These are phyloP conservation scores for Dicorynia guianensis DNA, from an alignment of 306 rosid genomes.

Conservation along the genomic window DNA sequence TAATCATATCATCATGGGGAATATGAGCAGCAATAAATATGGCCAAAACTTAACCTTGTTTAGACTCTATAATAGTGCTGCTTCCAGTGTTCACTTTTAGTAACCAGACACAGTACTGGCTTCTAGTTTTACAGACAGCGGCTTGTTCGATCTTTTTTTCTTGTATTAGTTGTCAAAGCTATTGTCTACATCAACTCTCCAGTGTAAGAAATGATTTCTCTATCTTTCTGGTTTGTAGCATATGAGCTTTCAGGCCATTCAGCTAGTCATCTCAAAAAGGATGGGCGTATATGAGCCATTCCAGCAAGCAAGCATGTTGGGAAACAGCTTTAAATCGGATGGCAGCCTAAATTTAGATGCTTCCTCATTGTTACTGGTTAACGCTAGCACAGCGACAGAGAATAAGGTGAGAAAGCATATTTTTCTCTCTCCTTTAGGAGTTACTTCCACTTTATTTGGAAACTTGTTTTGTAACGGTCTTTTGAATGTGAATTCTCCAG, in stretches of 20 bases:
- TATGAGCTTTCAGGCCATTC: conserved; percentile 73
- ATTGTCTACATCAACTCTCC: neutral
- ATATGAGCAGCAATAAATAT: too few relatives aligned
- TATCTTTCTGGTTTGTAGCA: conserved; percentile 36
- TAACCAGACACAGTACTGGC: neutral
- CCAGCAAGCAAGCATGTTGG: conserved; percentile 80
- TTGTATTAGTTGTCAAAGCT: neutral
- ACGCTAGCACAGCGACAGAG: conserved; percentile 53
- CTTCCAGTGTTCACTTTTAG: conserved; percentile 33
- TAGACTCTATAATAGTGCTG: conserved; percentile 15
- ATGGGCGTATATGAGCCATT: conserved; percentile 89
- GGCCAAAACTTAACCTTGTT: conserved; percentile 6
- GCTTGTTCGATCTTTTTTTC: neutral
- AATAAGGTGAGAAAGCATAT: conserved; percentile 54
- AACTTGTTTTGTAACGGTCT: conserved; percentile 34
- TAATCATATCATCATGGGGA: neutral
- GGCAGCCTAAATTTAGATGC: conserved; percentile 48
- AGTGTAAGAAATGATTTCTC: conserved; percentile 22
- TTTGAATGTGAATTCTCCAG: conserved; percentile 53
- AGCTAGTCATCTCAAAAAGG: conserved; percentile 55
- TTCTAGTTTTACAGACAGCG: conserved; percentile 24
- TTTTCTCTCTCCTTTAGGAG: conserved; percentile 11
- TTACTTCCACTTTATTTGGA: conserved; percentile 28
- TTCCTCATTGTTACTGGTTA: conserved; percentile 58
- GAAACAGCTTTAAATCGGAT: conserved; percentile 62